phyloP scores from a whole-genome alignment of 352 stramenopile genomes.

The Pythium grandisporangium region DNA sequence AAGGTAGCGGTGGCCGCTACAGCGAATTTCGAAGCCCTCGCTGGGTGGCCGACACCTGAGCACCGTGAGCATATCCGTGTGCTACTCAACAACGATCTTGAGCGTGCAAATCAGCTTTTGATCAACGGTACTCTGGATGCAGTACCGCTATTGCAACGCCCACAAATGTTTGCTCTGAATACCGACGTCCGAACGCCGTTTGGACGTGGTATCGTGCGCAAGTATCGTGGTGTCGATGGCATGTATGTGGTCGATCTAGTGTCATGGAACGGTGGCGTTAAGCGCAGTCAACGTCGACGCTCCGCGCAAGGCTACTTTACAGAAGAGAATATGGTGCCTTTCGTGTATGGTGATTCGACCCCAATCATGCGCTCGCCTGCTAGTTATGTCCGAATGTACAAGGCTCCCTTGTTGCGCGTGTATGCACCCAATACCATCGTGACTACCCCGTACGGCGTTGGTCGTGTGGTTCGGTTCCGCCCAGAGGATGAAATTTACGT shows the following conservation, averaged over 20 bases:
- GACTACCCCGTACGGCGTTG: conserved; percentile 73
- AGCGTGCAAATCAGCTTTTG: conserved; percentile 56
- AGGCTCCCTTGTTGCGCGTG: conserved; percentile 24
- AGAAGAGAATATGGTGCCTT: conserved; percentile 38
- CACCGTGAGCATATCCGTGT: conserved; percentile 46
- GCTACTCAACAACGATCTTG: conserved; percentile 59
- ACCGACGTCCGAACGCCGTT: conserved; percentile 51
- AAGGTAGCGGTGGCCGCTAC: conserved; percentile 56
- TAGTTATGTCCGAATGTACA: conserved; percentile 50
- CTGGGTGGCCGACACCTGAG: conserved; percentile 40
- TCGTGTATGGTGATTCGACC: conserved; percentile 25
- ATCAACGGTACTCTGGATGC: conserved; percentile 13
- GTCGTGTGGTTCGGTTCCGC: conserved; percentile 51
- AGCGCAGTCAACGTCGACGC: conserved; percentile 26
- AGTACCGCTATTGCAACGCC: conserved; percentile 36
- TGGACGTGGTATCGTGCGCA: conserved; percentile 55
- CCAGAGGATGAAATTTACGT: conserved; percentile 62
- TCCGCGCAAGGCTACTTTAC: conserved; percentile 44
- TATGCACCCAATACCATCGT: conserved; percentile 46
- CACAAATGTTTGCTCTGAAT: conserved; percentile 53
- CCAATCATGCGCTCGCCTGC: conserved; percentile 29
- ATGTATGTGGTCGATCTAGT: conserved; percentile 78
- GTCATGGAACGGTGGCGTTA: conserved; percentile 36
- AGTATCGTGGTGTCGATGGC: conserved; percentile 59
- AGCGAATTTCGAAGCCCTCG: conserved; percentile 45